Evolutionary conservation across 2,329 filamentous ascomycete genomes (phyloP), one percentile per base, ranked within the genome.

Genomic region (Aschersonia sp.): DNA sequence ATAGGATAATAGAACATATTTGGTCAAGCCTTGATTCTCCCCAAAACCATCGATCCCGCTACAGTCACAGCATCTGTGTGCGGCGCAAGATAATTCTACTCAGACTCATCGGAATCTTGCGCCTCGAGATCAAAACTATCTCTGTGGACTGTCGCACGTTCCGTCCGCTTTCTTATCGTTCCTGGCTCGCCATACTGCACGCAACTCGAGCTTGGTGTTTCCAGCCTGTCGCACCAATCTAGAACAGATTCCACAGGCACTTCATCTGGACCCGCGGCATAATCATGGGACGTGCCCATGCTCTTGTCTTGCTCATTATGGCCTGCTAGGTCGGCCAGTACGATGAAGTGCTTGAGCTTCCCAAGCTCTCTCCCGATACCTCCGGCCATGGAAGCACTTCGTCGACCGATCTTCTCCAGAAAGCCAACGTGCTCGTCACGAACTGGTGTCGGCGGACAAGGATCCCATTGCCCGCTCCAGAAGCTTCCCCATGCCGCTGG

Each of bases 361-460:
- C 42, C 38, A 31, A 60, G 49, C 46, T 60, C 55, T 28, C 52
- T 51, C 43, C 48, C 56, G 44, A 59, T 53, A 20, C 58, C 54
- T 30, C 55, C 55, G 2, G 55, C 51, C 30, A 59, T 43, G 4
- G 55, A 57, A n/a, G 51, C 50, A 35, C 59, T 61, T 49, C 50
- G 55, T n/a, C 53, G 56, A 43, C 56, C 56, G 35, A 61, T 49
- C 42, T 49, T 55, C 40, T 51, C 49, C 50, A 54, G 40, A 43
- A 48, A 2, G 12, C 32, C 32, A 12, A 38, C 2, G 32, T 38
- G 6, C 12, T 38, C 7, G 7, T 38, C 32, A 38, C 12, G 32
- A 3, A 12, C n/a, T n/a, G n/a, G n/a, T n/a, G n/a, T n/a, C n/a
- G n/a, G n/a, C n/a, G n/a, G n/a, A n/a, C n/a, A n/a, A n/a, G n/a